These are phyloP conservation scores for Baudoinia panamericana DNA, from an alignment of 495 filamentous ascomycete genomes.

Conservation along the genomic window DNA sequence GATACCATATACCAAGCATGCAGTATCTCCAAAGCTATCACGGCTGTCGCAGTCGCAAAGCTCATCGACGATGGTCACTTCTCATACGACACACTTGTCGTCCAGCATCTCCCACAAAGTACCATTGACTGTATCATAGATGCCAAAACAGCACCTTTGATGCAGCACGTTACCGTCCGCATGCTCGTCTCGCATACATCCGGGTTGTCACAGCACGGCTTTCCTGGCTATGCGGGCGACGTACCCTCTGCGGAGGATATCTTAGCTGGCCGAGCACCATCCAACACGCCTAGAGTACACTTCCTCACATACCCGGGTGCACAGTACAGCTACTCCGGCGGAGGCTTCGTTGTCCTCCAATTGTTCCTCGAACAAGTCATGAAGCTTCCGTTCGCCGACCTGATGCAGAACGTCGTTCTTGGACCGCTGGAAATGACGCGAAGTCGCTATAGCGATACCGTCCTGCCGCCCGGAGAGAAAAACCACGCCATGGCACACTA, in stretches of 20 bases:
- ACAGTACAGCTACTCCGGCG: slow-evolving; percentile 21
- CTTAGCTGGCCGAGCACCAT: slow-evolving; percentile 16
- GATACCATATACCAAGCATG: slow-evolving; percentile 22
- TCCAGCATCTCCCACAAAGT: slow-evolving; percentile 6
- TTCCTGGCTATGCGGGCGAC: slow-evolving; percentile 19
- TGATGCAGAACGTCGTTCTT: slow-evolving; percentile 21
- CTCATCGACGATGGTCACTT: slow-evolving; percentile 13
- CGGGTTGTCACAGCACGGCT: slow-evolving; percentile 17
- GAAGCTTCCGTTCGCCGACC: slow-evolving; percentile 8
- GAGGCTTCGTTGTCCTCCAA: slow-evolving; percentile 22
- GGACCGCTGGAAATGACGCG: slow-evolving; percentile 22
- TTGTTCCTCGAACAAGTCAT: slow-evolving; percentile 19
- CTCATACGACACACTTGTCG: slow-evolving; percentile 4
- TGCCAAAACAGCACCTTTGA: slow-evolving; percentile 4
- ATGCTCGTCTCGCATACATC: slow-evolving; percentile 22
- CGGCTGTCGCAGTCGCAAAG: slow-evolving; percentile 14
- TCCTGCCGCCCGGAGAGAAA: slow-evolving; percentile 6
- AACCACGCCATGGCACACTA: slow-evolving; percentile 20
- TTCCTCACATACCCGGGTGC: slow-evolving; percentile 18
- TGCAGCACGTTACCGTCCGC: slow-evolving; percentile 20
- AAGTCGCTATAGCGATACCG: slow-evolving; percentile 8
- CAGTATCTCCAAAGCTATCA: slow-evolving; percentile 23
- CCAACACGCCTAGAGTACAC: slow-evolving; percentile 18
- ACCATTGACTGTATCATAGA: slow-evolving; percentile 4
- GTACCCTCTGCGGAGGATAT: slow-evolving; percentile 7